A percentile compares a stretch with the other conserved stretches of the same genome.
These are phyloP conservation scores for Aspergillus ruber DNA, from an alignment of 2,329 filamentous ascomycete species.

Conservation along the genomic window DNA sequence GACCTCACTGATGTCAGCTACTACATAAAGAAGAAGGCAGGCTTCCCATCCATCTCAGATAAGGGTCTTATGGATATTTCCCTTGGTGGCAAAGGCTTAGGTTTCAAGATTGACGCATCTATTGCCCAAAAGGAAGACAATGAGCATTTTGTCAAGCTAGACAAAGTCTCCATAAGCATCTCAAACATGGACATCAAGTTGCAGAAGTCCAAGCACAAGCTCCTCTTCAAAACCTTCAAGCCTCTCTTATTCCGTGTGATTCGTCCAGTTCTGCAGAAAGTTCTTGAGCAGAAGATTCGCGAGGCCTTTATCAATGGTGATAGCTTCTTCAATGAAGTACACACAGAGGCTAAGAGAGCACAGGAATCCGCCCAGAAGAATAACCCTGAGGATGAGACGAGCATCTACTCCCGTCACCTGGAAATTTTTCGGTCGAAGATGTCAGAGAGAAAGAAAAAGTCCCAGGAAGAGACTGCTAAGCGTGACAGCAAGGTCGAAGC, in stretches of 20 bases:
- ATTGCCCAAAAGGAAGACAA: slow-evolving; percentile 68
- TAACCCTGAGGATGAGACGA: slow-evolving; percentile 68
- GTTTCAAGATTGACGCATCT: slow-evolving; percentile 84
- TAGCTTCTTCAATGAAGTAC: slow-evolving; percentile 64
- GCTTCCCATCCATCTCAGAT: slow-evolving; percentile 83
- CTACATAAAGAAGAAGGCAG: slow-evolving; percentile 90
- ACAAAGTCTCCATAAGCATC: slow-evolving; percentile 77
- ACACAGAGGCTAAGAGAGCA: slow-evolving; percentile 73
- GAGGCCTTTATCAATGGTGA: slow-evolving; percentile 74
- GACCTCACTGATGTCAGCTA: slow-evolving; percentile 86
- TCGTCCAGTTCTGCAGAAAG: slow-evolving; percentile 77
- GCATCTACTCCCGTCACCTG: slow-evolving; percentile 81
- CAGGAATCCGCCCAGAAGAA: slow-evolving; percentile 54
- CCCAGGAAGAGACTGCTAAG: slow-evolving; percentile 44
- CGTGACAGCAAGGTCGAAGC: slow-evolving; percentile 70
- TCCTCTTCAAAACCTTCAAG: slow-evolving; percentile 81
- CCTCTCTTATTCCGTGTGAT: slow-evolving; percentile 77
- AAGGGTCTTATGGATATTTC: slow-evolving; percentile 83
- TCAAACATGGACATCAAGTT: slow-evolving; percentile 80
- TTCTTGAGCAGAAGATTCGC: slow-evolving; percentile 81
- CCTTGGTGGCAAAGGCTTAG: slow-evolving; percentile 78
- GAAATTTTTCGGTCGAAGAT: slow-evolving; percentile 69
- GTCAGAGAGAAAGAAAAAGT: slow-evolving; percentile 69
- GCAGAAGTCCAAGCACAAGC: slow-evolving; percentile 91
- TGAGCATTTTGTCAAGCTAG: slow-evolving; percentile 88